phyloP scores from a whole-genome alignment of 2,329 filamentous ascomycete species.

The Ophiognomonia clavigignenti-juglandacearum region DNA sequence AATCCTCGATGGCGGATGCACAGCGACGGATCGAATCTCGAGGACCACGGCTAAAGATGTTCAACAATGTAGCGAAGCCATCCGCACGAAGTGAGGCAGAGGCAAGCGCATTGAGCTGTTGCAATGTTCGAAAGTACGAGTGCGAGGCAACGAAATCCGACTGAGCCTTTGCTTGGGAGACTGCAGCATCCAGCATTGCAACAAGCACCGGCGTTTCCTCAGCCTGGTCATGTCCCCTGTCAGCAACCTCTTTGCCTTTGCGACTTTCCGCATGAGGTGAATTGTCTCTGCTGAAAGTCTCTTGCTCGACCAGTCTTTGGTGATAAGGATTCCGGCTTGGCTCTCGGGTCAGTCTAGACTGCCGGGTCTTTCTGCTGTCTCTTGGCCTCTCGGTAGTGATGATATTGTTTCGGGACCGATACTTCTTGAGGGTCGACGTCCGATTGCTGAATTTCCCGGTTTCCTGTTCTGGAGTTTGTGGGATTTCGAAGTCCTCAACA shows the following conservation, averaged over 20 bases:
- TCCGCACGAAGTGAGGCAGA: conserved; percentile 59
- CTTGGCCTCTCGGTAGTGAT: conserved; percentile 39
- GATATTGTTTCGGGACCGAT: conserved; percentile 55
- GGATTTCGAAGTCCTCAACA: conserved; percentile 78
- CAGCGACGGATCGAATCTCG: conserved; percentile 65
- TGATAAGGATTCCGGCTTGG: conserved; percentile 57
- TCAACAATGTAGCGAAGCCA: conserved; percentile 65
- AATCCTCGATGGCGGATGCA: conserved; percentile 69
- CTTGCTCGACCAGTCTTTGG: conserved; percentile 19
- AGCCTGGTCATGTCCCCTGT: conserved; percentile 33
- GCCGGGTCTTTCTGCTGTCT: background rate
- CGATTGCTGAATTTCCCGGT: conserved; percentile 65
- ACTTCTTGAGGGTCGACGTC: conserved; percentile 56
- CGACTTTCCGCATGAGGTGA: conserved; percentile 4
- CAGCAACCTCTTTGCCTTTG: conserved; percentile 27
- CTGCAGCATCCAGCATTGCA: conserved; percentile 71
- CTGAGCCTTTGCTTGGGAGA: conserved; percentile 69
- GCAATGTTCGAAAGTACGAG: conserved; percentile 77
- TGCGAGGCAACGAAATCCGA: conserved; percentile 82
- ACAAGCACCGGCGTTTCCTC: conserved; percentile 51
- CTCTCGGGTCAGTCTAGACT: conserved; percentile 21
- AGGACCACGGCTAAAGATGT: conserved; percentile 69
- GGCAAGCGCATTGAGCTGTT: conserved; percentile 62
- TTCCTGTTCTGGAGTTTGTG: conserved; percentile 58
- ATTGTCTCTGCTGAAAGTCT: conserved; percentile 20